Evolutionary conservation across 306 rosid species (phyloP).

Genomic region (Pueraria montana): DNA sequence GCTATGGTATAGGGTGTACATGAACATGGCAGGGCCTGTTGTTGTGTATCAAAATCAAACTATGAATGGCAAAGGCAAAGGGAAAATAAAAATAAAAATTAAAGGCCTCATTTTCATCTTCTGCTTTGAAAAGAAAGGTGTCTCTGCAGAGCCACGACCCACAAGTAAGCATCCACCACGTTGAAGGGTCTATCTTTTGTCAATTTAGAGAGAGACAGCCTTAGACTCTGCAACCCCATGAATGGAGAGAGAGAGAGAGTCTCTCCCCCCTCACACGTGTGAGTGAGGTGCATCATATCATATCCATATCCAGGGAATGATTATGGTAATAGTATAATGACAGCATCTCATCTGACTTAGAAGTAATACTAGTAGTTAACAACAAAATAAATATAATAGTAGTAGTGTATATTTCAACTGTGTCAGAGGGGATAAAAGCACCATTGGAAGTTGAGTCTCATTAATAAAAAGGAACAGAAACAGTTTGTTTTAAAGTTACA

Average conservation of each 20-base stretch:
- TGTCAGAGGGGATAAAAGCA: no score
- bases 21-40: not conserved
- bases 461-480: no score
- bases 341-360: not conserved
- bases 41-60: not conserved
- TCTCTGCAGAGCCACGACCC: slow-evolving; percentile 54
- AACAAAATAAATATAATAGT: no score
- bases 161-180: slow-evolving; percentile 58
- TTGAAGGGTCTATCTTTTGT: slow-evolving; percentile 55
- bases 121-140: slow-evolving; percentile 62
- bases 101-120: not conserved
- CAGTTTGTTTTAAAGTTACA: no score
- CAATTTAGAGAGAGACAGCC: slow-evolving; percentile 66
- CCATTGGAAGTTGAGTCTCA: no score
- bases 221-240: slow-evolving; percentile 50
- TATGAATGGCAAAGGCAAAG: not conserved
- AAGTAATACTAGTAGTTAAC: no score
- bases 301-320: slow-evolving; percentile 9
- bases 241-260: slow-evolving; percentile 37
- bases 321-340: slow-evolving; percentile 31
- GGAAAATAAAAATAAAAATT: not conserved
- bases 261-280: slow-evolving; percentile 54
- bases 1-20: slow-evolving; percentile 23
- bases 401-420: no score
- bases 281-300: not conserved